phyloP scores from a whole-genome alignment of 1,284 basidiomycete genomes.

The Leccinum griseonigrum region DNA sequence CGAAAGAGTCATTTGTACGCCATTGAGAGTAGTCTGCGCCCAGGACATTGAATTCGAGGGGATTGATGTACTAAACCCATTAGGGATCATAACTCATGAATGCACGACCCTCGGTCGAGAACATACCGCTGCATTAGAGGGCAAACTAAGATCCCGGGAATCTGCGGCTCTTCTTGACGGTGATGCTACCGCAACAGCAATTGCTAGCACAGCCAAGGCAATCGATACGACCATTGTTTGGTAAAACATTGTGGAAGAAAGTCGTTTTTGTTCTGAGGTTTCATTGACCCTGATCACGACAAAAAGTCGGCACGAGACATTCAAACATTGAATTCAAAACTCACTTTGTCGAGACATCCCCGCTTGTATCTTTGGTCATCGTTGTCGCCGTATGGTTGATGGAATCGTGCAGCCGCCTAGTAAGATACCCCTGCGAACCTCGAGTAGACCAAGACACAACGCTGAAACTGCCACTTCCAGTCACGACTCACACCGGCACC shows the following conservation, averaged over 20 bases:
- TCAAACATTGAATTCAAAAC: background rate
- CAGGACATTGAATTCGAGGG: constrained; percentile 43
- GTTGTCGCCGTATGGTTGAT: constrained; percentile 3
- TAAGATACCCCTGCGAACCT: background rate
- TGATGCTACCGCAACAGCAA: background rate
- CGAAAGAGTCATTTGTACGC: constrained; percentile 23
- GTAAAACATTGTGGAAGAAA: background rate
- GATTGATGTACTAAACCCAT: constrained; percentile 42
- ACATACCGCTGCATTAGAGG: constrained; percentile 20
- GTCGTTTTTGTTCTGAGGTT: background rate
- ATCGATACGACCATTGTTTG: background rate
- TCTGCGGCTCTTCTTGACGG: background rate
- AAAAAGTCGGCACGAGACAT: background rate
- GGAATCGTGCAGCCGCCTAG: constrained; percentile 17
- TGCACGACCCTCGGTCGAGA: background rate
- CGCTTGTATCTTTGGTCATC: background rate
- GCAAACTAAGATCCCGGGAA: background rate
- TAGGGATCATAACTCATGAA: constrained; percentile 35
- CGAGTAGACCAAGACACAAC: constrained; percentile 9
- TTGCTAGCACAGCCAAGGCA: background rate
- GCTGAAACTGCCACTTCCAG: background rate
- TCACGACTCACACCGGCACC: background rate
- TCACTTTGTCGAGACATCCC: background rate
- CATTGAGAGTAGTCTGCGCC: constrained; percentile 18
- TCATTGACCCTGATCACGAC: background rate